Base-by-base conservation (phyloP, 176 grass and related monocot species). In the Oryza nivara region DNA sequence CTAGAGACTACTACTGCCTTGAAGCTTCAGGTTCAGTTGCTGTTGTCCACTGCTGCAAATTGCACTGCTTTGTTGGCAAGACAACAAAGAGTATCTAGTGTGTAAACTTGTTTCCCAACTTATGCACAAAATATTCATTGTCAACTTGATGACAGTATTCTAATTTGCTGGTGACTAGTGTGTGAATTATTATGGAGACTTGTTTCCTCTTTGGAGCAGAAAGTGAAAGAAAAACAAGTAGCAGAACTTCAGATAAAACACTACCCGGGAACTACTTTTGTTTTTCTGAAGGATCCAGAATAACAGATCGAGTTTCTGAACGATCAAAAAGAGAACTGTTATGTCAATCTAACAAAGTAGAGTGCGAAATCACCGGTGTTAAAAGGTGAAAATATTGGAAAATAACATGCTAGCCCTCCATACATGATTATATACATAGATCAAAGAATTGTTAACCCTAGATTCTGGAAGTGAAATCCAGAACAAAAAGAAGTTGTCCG, bases 301-400 rank as follows among this genome's bases (percentile, higher is more conserved):
- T 10, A 20, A 73, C 5, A 49, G 73, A 46, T 23, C 45, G 60
- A 5, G 34, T 83, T 78, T 72, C 82, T 49, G 52, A 75, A 48
- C 20, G 46, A 84, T 30, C 15, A 65, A 74, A 81, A 32, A 63
- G 1, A 34, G 11, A 14, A 72, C 61, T 26, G 38, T 20, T 48
- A 75, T 51, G 19, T 2, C 48, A 81, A 80, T 61, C 76, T 23
- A 12, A 22, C 45, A 20, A 64, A 12, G 58, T 73, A 69, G 19
- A 48, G 7, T 61, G 32, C 65, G 25, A 41, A 68, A 85, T 6
- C 20, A 34, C 25, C 40, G 52, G 23, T 36, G 6, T 41, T 46
- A 38, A 75, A 49, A 35, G 1, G 19, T 28, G 35, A 49, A 78
- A 48, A 8, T 26, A 54, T 34, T 67, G 12, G 32, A 41, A 75